Evolutionary conservation across 164 flowering plant genomes (phyloP), one percentile per base, ranked within the genome.

Genomic region (Dillenia suffruticosa): DNA sequence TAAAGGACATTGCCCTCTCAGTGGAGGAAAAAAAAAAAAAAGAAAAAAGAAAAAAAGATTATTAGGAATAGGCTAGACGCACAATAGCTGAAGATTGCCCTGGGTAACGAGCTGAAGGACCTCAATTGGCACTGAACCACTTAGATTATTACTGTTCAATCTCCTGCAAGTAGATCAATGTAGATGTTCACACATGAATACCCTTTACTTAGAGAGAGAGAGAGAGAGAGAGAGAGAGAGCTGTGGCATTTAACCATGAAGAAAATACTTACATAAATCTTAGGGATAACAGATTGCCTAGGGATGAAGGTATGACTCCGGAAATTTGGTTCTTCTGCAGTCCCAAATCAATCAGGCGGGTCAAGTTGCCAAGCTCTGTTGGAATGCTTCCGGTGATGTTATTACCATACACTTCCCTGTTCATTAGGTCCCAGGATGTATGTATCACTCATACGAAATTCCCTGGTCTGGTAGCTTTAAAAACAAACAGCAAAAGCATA

Each of bases 211-310:
- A 32, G 5, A 32, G 6, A 32, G 22, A 19, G 22, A 19, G 1
- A 19, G 22, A 58, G 10, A 1, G 13, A 13, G 16, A 11, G 2
- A 57, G 13, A 9, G 0, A 9, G 1, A 12, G 48, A n/a, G 3
- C 15, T 40, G 44, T 57, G 5, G 40, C 40, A 32, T 32, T 32
- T 32, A 32, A 32, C 40, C 40, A 48, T 19, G 2, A 17, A n/a
- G 13, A n/a, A 24, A 56, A 44, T 46, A 63, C 72, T 57, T 58
- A 68, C 76, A 73, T n/a, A 24, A 56, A 64, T 49, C 40, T 19
- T 51, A 71, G 55, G 22, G 64, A 63, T 2, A 1, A 15, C 62
- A 71, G 46, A 53, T 61, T 60, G 63, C 72, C 78, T 51, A 74
- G 54, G 15, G 67, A 59, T 15, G 68, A 1, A 9, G 74, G 77